Evolutionary conservation across 192 early-diverging fungal genomes (phyloP).

Genomic region (Helicostylum pulchrum): DNA sequence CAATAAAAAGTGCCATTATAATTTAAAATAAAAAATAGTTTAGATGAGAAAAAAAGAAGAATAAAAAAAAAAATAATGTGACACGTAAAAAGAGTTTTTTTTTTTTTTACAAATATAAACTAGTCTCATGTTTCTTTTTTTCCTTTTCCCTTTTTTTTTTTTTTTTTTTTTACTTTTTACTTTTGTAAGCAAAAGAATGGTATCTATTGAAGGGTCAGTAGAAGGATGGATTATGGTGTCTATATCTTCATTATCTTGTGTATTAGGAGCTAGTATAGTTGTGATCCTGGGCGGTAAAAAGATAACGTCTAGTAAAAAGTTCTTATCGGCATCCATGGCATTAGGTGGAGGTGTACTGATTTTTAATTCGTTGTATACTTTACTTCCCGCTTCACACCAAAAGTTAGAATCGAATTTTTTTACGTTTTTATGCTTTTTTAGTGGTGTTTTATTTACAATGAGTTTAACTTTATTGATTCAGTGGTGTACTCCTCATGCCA

Average conservation of each 20-base stretch:
- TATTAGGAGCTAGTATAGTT: slow-evolving; percentile 23
- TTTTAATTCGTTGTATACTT: slow-evolving; percentile 28
- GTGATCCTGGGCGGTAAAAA: not conserved
- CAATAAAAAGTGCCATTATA: slow-evolving; percentile 45
- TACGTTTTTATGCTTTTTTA: slow-evolving; percentile 20
- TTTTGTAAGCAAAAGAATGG: not conserved
- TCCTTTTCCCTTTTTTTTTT: not conserved
- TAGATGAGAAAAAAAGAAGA: slow-evolving; percentile 8
- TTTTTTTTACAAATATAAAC: not conserved
- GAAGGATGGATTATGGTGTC: slow-evolving; percentile 29
- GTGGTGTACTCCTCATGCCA: slow-evolving; percentile 23
- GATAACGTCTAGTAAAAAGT: slow-evolving; percentile 5
- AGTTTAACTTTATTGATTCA: slow-evolving; percentile 25
- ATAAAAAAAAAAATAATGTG: slow-evolving; percentile 3
- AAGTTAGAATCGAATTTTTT: slow-evolving; percentile 15
- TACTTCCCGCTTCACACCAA: slow-evolving; percentile 25
- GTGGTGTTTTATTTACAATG: slow-evolving; percentile 25
- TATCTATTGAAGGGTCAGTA: not conserved
- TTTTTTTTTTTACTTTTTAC: not conserved
- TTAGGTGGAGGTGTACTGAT: slow-evolving; percentile 29
- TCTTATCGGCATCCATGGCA: slow-evolving; percentile 23
- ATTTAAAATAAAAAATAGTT: not conserved
- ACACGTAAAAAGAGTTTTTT: not conserved
- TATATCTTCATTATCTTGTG: slow-evolving; percentile 29
- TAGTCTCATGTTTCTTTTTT: not conserved